Conservation (phyloP, 1,284 basidiomycete genomes). For the Lentinus polychrous region DNA sequence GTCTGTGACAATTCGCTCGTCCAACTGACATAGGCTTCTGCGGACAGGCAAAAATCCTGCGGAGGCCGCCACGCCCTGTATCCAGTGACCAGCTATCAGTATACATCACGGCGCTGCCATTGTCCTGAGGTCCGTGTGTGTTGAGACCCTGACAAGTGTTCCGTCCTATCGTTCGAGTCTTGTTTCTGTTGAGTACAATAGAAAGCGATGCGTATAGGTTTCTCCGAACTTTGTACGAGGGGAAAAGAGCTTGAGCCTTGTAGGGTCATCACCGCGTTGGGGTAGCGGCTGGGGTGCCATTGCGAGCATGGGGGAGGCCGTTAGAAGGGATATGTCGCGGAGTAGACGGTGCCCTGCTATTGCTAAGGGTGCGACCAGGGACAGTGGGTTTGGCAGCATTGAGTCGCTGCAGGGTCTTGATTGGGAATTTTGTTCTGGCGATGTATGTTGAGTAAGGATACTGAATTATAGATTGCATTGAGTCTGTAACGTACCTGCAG, state of each 20-base stretch:
- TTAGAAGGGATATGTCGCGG: too few species aligned
- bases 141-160: not conserved
- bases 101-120: slow-evolving; percentile 46
- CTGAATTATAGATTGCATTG: slow-evolving; percentile 6
- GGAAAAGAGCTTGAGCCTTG: not conserved
- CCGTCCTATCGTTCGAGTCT: not conserved
- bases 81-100: slow-evolving; percentile 28
- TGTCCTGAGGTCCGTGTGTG: slow-evolving; percentile 13
- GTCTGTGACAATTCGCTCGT: not conserved
- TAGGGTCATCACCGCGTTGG: too few species aligned
- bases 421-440: slow-evolving; percentile 86
- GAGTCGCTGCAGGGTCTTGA: slow-evolving; percentile 80
- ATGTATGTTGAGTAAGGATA: not conserved
- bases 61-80: slow-evolving; percentile 29
- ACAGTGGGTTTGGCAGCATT: slow-evolving; percentile 45
- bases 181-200: not conserved
- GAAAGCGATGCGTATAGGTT: not conserved
- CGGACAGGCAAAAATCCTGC: slow-evolving; percentile 40
- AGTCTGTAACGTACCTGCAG: slow-evolving; percentile 57
- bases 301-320: too few species aligned
- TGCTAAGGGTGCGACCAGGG: slow-evolving; percentile 8
- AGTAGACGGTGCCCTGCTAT: slow-evolving; percentile 5
- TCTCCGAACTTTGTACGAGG: not conserved
- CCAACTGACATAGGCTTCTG: not conserved
- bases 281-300: too few species aligned